Evolutionary conservation across 2,329 filamentous ascomycete species (phyloP).

Genomic region (Sporothrix dimorphospora): DNA sequence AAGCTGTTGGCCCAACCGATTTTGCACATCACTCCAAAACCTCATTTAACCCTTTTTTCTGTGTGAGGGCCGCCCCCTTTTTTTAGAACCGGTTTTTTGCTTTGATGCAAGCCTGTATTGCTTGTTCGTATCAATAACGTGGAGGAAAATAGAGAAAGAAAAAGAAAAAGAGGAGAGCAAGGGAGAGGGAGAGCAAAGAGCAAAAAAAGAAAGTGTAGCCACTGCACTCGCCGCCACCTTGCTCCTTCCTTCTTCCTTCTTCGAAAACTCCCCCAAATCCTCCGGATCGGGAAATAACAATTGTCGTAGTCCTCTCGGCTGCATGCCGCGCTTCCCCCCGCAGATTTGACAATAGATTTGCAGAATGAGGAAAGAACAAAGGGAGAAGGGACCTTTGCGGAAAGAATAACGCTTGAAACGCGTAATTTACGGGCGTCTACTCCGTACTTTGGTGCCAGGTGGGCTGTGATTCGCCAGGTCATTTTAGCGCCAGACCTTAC

Average conservation of each 20-base stretch:
- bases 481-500: neutral
- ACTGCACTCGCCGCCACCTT: neutral
- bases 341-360: neutral
- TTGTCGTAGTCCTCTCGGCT: no score
- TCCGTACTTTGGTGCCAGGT: neutral
- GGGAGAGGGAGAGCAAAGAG: neutral
- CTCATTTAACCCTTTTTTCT: neutral
- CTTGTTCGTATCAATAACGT: neutral
- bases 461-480: slow-evolving; percentile 22
- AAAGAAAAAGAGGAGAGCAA: neutral
- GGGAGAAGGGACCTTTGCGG: neutral
- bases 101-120: neutral
- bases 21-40: slow-evolving; percentile 5
- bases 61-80: neutral
- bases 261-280: neutral
- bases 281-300: slow-evolving; percentile 7
- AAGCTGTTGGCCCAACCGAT: neutral
- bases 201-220: neutral
- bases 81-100: neutral
- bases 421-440: neutral
- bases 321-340: neutral
- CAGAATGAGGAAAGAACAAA: neutral
- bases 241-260: neutral
- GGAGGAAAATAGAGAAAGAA: neutral
- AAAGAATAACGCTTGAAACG: neutral